phyloP scores from a whole-genome alignment of 2,329 filamentous ascomycete species.

The Exophiala phaeomuriformis region DNA sequence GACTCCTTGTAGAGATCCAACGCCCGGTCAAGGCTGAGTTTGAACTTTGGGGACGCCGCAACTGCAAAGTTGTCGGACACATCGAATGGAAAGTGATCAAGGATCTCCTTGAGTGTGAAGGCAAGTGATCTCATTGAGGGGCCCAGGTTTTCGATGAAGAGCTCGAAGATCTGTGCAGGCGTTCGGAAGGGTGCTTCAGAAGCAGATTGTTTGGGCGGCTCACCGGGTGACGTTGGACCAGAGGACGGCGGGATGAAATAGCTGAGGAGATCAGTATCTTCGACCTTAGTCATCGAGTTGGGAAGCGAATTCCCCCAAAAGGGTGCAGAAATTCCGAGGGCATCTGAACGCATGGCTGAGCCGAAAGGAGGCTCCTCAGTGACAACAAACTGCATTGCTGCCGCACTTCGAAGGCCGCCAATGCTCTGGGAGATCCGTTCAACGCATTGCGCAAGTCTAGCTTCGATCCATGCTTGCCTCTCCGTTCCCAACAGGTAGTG shows the following conservation, averaged over 20 bases:
- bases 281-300: constrained; percentile 1
- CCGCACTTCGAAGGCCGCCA: constrained; percentile 81
- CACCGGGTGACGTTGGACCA: constrained; percentile 48
- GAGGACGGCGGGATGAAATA: constrained; percentile 18
- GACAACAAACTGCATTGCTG: constrained; percentile 79
- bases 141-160: constrained; percentile 81
- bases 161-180: constrained; percentile 78
- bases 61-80: constrained; percentile 60
- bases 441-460: constrained; percentile 72
- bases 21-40: constrained; percentile 71
- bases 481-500: constrained; percentile 77
- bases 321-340: constrained; percentile 22
- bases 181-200: constrained; percentile 40
- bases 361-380: constrained; percentile 53
- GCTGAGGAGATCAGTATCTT: constrained; percentile 4
- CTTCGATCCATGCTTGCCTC: constrained; percentile 68
- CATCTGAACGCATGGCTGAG: constrained; percentile 20
- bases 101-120: constrained; percentile 78
- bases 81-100: constrained; percentile 79
- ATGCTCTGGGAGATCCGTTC: constrained; percentile 81
- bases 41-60: constrained; percentile 69
- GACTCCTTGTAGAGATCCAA: constrained; percentile 70
- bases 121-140: constrained; percentile 96
- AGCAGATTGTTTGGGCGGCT: constrained; percentile 28
- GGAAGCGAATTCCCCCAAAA: constrained; percentile 7